phyloP scores from a whole-genome alignment of 106 monocot species.

The Allium sativum region DNA sequence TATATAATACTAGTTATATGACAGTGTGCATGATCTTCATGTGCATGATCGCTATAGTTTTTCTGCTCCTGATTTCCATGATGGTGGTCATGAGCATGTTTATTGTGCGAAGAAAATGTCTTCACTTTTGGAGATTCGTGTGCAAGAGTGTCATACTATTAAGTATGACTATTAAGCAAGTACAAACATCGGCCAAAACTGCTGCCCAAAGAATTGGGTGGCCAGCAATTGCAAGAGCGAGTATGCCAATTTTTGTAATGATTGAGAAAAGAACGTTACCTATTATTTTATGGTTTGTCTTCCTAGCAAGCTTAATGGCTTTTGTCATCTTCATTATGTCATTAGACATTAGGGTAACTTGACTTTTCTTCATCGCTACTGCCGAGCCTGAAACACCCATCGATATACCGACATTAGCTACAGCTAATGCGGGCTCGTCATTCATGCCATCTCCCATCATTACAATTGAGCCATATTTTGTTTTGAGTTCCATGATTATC shows the following conservation, averaged over 20 bases:
- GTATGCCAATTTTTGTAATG: constrained; percentile 46
- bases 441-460: constrained; percentile 99
- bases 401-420: constrained; percentile 79
- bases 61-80: background rate
- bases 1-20: too few species aligned
- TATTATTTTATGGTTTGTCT: constrained; percentile 43
- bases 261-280: constrained; percentile 66
- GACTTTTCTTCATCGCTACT: constrained; percentile 81
- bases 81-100: background rate
- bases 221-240: constrained; percentile 62
- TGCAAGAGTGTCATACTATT: constrained; percentile 68
- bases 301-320: constrained; percentile 60
- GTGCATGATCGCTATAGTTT: background rate
- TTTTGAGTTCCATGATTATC: constrained; percentile 50
- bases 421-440: constrained; percentile 81
- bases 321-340: constrained; percentile 69
- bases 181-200: constrained; percentile 87
- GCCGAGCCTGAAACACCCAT: constrained; percentile 96
- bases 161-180: constrained; percentile 69
- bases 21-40: background rate
- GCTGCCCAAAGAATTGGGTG: constrained; percentile 91
- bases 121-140: constrained; percentile 13
- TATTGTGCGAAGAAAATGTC: constrained; percentile 27
- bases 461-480: constrained; percentile 32
- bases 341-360: constrained; percentile 90